Conservation (phyloP, 108 stramenopile species). For the Heterococcus sp. region DNA sequence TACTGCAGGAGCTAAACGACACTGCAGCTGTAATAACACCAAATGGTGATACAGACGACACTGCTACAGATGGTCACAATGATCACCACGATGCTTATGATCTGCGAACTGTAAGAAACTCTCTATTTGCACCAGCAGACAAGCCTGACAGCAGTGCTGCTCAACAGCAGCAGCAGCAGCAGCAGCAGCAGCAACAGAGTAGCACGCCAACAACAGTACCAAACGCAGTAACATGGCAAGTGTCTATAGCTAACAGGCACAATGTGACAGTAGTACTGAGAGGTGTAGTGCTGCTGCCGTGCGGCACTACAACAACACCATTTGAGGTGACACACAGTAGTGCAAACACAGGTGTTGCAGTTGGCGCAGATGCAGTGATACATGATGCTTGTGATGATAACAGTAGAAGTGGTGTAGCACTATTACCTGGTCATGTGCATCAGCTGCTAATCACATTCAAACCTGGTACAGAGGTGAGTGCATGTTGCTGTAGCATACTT, state of each 20-base stretch:
- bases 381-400: background rate
- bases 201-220: background rate
- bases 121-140: background rate
- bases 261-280: background rate
- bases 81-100: too few relatives aligned
- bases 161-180: background rate
- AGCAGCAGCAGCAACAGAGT: background rate
- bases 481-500: background rate
- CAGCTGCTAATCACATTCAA: background rate
- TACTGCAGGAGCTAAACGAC: too few relatives aligned
- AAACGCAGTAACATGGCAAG: background rate
- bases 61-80: too few relatives aligned
- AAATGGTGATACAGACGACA: background rate
- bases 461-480: background rate
- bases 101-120: background rate
- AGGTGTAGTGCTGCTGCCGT: background rate
- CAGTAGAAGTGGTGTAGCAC: background rate
- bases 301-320: background rate
- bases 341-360: background rate
- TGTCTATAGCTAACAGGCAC: background rate
- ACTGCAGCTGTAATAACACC: too few relatives aligned
- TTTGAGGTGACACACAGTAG: background rate
- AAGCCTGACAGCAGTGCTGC: background rate
- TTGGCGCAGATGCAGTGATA: background rate
- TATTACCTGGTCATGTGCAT: too few relatives aligned